Evolutionary conservation across 768 basidiomycete genomes (phyloP).

Genomic region (Flagelloscypha sp.): DNA sequence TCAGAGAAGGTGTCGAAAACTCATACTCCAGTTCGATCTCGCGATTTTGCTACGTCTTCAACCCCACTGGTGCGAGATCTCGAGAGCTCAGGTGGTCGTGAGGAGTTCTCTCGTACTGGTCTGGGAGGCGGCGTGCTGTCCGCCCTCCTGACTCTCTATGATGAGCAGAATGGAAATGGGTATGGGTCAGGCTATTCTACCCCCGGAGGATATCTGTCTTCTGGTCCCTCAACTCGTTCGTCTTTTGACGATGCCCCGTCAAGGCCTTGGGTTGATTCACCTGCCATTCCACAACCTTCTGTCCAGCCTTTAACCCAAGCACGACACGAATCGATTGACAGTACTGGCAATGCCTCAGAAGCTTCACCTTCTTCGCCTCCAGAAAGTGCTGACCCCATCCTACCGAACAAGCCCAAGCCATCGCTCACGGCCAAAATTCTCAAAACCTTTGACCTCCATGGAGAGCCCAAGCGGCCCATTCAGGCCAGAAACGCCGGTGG

Average conservation of each 20-base stretch:
- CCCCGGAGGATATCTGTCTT: no score
- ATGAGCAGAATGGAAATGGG: constrained; percentile 30
- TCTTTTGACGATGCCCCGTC: constrained; percentile 8
- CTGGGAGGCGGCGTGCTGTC: constrained; percentile 55
- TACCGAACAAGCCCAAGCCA: constrained; percentile 1
- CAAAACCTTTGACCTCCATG: constrained; percentile 5
- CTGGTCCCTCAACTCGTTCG: constrained; percentile 16
- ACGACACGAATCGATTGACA: no score
- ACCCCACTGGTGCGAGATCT: no score
- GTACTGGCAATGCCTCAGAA: no score
- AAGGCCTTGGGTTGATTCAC: constrained; percentile 8
- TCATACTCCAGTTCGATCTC: constrained; percentile 12
- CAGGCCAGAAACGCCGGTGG: constrained; percentile 46
- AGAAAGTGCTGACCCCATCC: constrained; percentile 5
- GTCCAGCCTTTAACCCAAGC: no score
- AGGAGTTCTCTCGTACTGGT: no score
- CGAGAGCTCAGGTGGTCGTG: no score
- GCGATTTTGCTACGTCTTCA: constrained; percentile 5
- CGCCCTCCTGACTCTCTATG: constrained; percentile 58
- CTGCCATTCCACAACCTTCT: no score
- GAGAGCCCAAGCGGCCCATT: constrained; percentile 14
- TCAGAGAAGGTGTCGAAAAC: constrained; percentile 2
- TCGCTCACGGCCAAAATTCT: constrained; percentile 4
- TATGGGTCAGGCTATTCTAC: no score
- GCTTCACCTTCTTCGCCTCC: constrained; percentile 2